Evolutionary conservation across 495 filamentous ascomycete genomes (phyloP).

Genomic region (Daldinia vernicosa): DNA sequence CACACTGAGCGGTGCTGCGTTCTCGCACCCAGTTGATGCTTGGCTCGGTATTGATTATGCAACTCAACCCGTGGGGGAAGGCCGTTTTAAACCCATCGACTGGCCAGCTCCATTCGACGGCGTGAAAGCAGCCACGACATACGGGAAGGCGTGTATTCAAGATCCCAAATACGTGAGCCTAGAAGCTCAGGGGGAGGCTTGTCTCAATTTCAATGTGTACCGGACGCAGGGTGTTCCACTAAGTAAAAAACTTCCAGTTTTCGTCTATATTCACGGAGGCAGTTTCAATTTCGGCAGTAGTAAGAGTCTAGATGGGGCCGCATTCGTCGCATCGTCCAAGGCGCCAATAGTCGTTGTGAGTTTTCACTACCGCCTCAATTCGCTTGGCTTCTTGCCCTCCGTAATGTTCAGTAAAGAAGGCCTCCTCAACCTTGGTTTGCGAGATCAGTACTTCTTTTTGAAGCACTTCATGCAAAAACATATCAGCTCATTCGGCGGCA

Average conservation of each 20-base stretch:
- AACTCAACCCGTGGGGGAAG: constrained; percentile 34
- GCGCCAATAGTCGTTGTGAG: constrained; percentile 65
- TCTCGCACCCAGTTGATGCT: constrained; percentile 34
- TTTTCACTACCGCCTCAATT: constrained; percentile 72
- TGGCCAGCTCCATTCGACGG: constrained; percentile 34
- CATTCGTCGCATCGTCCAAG: constrained; percentile 61
- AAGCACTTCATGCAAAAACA: constrained; percentile 70
- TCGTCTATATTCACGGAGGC: constrained; percentile 66
- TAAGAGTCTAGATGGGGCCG: constrained; percentile 54
- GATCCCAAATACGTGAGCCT: constrained; percentile 22
- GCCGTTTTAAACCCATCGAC: constrained; percentile 33
- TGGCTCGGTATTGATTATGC: constrained; percentile 42
- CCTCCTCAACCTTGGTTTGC: constrained; percentile 70
- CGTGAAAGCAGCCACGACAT: constrained; percentile 25
- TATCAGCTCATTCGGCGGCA: constrained; percentile 68
- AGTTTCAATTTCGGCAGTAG: constrained; percentile 60
- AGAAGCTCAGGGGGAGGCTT: constrained; percentile 54
- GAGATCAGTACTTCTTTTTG: constrained; percentile 68
- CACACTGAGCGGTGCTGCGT: constrained; percentile 26
- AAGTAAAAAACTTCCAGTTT: constrained; percentile 60
- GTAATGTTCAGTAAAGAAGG: constrained; percentile 62
- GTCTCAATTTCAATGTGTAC: constrained; percentile 61
- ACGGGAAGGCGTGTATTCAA: constrained; percentile 34
- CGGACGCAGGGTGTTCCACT: constrained; percentile 46
- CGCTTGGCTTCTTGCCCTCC: constrained; percentile 72